These are phyloP conservation scores for Xerocomellus intermedius DNA, from an alignment of 768 basidiomycete genomes.

Conservation along the genomic window DNA sequence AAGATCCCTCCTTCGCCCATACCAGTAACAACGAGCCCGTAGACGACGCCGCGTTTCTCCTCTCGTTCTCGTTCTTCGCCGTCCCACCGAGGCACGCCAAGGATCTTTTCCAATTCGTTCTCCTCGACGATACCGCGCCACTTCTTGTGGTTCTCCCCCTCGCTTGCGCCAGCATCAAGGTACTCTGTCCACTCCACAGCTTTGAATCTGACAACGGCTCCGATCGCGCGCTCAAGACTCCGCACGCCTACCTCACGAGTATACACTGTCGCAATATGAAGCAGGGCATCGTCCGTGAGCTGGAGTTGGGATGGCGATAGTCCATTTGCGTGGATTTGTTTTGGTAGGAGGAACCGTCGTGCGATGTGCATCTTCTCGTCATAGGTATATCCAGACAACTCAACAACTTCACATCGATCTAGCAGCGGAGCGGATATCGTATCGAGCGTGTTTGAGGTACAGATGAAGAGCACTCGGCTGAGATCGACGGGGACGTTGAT, in stretches of 20 bases:
- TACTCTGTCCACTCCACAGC: conserved; percentile 88
- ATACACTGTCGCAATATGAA: conserved; percentile 73
- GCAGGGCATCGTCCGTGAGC: conserved; percentile 67
- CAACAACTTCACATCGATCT: conserved; percentile 87
- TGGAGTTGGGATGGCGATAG: conserved; percentile 58
- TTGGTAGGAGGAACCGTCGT: conserved; percentile 81
- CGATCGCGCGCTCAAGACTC: conserved; percentile 82
- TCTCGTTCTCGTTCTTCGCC: conserved; percentile 77
- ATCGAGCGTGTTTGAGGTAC: conserved; percentile 87
- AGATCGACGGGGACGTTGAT: conserved; percentile 87
- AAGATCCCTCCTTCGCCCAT: conserved; percentile 84
- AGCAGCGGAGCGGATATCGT: conserved; percentile 86
- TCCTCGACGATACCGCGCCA: conserved; percentile 65
- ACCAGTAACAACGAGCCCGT: conserved; percentile 85
- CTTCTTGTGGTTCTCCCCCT: conserved; percentile 27
- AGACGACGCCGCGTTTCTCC: conserved; percentile 73
- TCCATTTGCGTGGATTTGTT: conserved; percentile 80
- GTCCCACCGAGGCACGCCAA: conserved; percentile 80
- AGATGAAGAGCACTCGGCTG: conserved; percentile 87
- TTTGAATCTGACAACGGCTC: conserved; percentile 85
- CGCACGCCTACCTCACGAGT: conserved; percentile 95
- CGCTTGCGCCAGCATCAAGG: conserved; percentile 30
- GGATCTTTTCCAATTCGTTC: conserved; percentile 76
- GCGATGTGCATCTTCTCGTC: conserved; percentile 93
- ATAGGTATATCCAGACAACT: conserved; percentile 82